Conservation (phyloP, 495 filamentous ascomycete species). For the Aspergillus haitiensis region DNA sequence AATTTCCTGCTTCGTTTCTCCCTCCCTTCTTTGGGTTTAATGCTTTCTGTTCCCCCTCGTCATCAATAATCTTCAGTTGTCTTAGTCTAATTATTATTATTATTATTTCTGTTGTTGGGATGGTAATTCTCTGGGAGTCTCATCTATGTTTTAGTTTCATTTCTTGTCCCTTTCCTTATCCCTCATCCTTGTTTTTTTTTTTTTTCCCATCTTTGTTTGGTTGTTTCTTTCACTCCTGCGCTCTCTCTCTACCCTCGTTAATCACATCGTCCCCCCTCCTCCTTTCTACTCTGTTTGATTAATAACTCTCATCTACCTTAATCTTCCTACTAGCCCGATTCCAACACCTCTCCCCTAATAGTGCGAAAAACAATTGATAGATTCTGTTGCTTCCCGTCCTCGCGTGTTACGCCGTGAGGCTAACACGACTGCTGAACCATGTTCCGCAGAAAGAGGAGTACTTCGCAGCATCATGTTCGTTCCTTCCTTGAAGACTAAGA, state of each 20-base stretch:
- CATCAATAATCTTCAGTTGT: neutral
- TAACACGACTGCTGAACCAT: constrained; percentile 35
- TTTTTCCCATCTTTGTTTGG: neutral
- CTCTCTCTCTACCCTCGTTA: constrained; percentile 1
- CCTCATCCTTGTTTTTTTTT: constrained; percentile 2
- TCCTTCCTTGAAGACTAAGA: constrained; percentile 24
- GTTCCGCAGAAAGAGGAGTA: constrained; percentile 55
- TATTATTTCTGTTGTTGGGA: neutral
- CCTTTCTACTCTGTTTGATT: neutral
- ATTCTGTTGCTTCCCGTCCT: constrained; percentile 1
- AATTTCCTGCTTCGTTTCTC: constrained; percentile 15
- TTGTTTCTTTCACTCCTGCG: neutral
- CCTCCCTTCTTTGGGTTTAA: neutral
- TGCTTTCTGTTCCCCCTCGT: neutral
- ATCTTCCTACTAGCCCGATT: neutral
- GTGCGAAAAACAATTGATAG: constrained; percentile 6
- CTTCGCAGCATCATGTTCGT: constrained; percentile 56
- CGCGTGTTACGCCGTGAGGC: constrained; percentile 11
- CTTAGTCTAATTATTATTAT: neutral
- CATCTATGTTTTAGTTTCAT: neutral
- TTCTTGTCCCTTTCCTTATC: neutral
- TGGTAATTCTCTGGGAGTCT: neutral
- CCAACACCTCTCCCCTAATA: constrained; percentile 1
- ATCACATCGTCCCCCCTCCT: neutral
- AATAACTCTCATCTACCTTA: neutral